These are phyloP conservation scores for Botryotinia globosa DNA, from an alignment of 2,329 filamentous ascomycete genomes.

Conservation along the genomic window DNA sequence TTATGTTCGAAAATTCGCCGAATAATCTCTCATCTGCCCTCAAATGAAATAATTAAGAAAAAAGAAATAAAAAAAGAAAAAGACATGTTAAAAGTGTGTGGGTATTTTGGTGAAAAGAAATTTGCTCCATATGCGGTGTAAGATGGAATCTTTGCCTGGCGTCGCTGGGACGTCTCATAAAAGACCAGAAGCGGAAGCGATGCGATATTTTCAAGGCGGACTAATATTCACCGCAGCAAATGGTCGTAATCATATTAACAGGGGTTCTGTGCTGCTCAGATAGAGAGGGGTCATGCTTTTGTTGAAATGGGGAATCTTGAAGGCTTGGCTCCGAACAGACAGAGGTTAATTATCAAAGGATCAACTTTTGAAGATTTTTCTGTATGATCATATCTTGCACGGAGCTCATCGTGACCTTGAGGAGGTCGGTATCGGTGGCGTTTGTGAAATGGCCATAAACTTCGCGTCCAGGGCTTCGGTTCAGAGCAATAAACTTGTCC, in stretches of 20 bases:
- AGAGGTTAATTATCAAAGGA: constrained; percentile 51
- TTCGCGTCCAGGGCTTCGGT: constrained; percentile 57
- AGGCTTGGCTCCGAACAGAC: constrained; percentile 20
- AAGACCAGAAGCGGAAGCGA: constrained; percentile 5
- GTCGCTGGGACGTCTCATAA: constrained; percentile 2
- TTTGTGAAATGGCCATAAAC: constrained; percentile 60
- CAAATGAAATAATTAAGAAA: constrained; percentile 3
- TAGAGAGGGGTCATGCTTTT: constrained; percentile 7
- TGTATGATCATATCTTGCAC: constrained; percentile 88
- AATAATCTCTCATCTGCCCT: neutral
- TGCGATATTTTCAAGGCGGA: neutral
- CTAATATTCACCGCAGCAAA: constrained; percentile 6
- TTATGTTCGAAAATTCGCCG: neutral
- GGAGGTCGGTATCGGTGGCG: constrained; percentile 65
- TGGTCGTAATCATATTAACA: neutral
- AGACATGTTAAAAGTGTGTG: neutral
- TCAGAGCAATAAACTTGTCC: constrained; percentile 75
- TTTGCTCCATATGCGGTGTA: constrained; percentile 9
- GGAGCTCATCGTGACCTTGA: constrained; percentile 83
- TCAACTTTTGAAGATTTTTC: constrained; percentile 76
- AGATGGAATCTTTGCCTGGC: constrained; percentile 1
- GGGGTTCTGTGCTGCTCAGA: constrained; percentile 18
- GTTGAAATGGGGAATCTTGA: neutral
- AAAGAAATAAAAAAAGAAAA: neutral
- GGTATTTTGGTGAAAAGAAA: constrained; percentile 15